Conservation (phyloP, 2,329 filamentous ascomycete species). For the Trichoderma sp. region DNA sequence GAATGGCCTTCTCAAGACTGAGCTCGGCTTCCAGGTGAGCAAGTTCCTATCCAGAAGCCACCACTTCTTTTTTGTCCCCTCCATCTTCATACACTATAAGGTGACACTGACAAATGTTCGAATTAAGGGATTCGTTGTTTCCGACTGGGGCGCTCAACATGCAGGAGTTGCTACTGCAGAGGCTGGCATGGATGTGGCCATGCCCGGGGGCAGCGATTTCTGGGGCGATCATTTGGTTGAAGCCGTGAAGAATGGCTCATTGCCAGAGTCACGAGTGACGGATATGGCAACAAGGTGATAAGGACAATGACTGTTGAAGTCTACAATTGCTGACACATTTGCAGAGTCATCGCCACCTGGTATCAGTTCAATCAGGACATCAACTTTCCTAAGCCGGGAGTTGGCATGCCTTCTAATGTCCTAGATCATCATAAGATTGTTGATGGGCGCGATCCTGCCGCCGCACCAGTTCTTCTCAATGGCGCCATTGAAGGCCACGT, state of each 20-base stretch:
- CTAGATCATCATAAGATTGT: slow-evolving; percentile 49
- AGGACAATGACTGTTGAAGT: neutral
- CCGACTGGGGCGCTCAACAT: slow-evolving; percentile 67
- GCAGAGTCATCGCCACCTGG: slow-evolving; percentile 50
- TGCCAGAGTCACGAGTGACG: slow-evolving; percentile 53
- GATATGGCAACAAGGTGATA: slow-evolving; percentile 55
- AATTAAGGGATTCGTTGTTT: slow-evolving; percentile 57
- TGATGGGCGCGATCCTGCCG: slow-evolving; percentile 50
- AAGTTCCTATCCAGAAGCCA: neutral
- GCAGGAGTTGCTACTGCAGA: slow-evolving; percentile 58
- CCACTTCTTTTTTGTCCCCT: neutral
- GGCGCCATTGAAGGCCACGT: slow-evolving; percentile 62
- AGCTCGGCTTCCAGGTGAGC: slow-evolving; percentile 50
- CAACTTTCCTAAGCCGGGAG: slow-evolving; percentile 44
- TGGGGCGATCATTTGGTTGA: slow-evolving; percentile 54
- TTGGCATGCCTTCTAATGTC: slow-evolving; percentile 51
- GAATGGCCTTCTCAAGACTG: slow-evolving; percentile 64
- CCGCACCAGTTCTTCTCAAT: slow-evolving; percentile 43
- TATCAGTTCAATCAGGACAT: slow-evolving; percentile 54
- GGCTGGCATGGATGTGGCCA: slow-evolving; percentile 69
- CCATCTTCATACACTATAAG: neutral
- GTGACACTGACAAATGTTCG: slow-evolving; percentile 23
- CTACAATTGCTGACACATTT: neutral
- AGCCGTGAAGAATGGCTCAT: slow-evolving; percentile 58
- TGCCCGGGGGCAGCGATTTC: slow-evolving; percentile 49